Conservation (phyloP, 2,329 filamentous ascomycete genomes). For the Trichoderma pleuroti region DNA sequence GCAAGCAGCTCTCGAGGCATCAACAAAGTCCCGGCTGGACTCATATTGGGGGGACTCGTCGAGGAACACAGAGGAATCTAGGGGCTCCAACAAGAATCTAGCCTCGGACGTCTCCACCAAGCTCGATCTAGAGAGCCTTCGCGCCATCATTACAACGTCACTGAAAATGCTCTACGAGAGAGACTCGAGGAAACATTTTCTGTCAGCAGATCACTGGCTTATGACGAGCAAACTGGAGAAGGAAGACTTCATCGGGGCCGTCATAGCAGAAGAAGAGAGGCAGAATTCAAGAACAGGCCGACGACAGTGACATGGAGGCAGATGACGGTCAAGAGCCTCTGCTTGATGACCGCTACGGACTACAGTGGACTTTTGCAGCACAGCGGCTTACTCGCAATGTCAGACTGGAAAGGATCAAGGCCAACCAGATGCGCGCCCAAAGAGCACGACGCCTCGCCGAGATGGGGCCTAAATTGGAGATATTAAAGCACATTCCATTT, state of each 20-base stretch:
- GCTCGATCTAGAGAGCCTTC: constrained; percentile 72
- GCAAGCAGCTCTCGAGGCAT: constrained; percentile 24
- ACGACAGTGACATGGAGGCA: constrained; percentile 28
- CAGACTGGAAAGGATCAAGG: constrained; percentile 59
- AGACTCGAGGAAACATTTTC: constrained; percentile 82
- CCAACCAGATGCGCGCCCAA: constrained; percentile 62
- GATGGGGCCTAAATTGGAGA: constrained; percentile 81
- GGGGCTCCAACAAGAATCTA: not conserved
- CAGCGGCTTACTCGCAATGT: constrained; percentile 61
- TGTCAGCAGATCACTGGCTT: constrained; percentile 84
- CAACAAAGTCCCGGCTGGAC: constrained; percentile 28
- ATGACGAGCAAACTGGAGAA: constrained; percentile 89
- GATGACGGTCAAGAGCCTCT: constrained; percentile 34
- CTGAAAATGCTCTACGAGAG: constrained; percentile 88
- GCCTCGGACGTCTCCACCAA: constrained; percentile 24
- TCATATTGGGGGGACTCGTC: constrained; percentile 26
- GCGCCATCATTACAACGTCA: constrained; percentile 73
- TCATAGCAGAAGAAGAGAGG: constrained; percentile 83
- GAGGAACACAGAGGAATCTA: not conserved
- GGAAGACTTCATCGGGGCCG: constrained; percentile 78
- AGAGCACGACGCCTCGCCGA: constrained; percentile 70
- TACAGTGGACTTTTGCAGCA: constrained; percentile 43
- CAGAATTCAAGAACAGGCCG: constrained; percentile 56
- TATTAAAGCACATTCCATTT: constrained; percentile 94
- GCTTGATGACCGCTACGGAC: constrained; percentile 25